These are phyloP conservation scores for Magnusiomyces paraingens DNA, from an alignment of 1,139 yeast genomes.

Conservation along the genomic window DNA sequence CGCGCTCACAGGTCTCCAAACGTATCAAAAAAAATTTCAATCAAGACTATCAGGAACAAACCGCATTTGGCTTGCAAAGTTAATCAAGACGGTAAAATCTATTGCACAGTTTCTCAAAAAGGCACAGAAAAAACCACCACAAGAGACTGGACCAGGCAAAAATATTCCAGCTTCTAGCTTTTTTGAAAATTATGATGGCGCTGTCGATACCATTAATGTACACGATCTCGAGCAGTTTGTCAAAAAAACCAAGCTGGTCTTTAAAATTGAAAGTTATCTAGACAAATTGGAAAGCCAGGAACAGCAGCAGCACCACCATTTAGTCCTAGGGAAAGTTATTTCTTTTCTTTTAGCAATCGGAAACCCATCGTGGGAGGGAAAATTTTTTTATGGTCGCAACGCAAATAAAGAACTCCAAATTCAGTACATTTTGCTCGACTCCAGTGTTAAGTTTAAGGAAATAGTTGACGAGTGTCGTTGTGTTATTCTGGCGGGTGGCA, in stretches of 20 bases:
- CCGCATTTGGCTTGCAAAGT: constrained; percentile 59
- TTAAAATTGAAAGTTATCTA: constrained; percentile 71
- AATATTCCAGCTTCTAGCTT: constrained; percentile 49
- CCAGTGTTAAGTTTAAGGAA: constrained; percentile 62
- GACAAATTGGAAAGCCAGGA: constrained; percentile 26
- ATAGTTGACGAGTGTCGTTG: constrained; percentile 62
- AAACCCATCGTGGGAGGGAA: constrained; percentile 78
- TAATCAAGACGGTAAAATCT: constrained; percentile 50
- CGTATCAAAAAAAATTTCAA: constrained; percentile 55
- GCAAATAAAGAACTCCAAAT: constrained; percentile 29
- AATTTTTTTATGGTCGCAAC: constrained; percentile 56
- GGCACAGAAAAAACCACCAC: constrained; percentile 22
- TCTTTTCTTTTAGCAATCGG: constrained; percentile 59
- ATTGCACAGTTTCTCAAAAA: constrained; percentile 44
- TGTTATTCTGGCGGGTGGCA: constrained; percentile 86
- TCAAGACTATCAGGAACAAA: constrained; percentile 66
- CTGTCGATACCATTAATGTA: constrained; percentile 67
- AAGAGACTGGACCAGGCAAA: constrained; percentile 44
- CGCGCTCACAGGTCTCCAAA: constrained; percentile 43
- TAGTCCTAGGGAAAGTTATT: constrained; percentile 60
- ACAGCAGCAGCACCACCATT: constrained; percentile 34
- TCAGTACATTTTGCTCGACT: constrained; percentile 74
- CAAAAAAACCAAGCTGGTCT: constrained; percentile 67
- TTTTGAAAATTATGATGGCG: constrained; percentile 38
- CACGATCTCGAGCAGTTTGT: constrained; percentile 62